phyloP scores from a whole-genome alignment of 345 rosid species.

The Turnera subulata region DNA sequence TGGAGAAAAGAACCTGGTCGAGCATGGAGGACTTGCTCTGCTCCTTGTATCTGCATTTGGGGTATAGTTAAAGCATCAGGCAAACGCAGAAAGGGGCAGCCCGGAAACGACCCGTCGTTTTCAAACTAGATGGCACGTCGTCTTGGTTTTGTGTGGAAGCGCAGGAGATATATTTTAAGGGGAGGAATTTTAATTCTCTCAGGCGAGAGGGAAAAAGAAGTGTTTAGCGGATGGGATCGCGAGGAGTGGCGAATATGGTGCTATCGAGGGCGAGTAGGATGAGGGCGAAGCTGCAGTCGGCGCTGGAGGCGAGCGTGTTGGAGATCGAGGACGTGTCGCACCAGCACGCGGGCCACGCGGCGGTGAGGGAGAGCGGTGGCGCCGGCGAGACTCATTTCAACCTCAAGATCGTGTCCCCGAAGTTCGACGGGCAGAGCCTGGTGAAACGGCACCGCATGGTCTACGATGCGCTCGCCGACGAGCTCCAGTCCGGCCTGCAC shows the following conservation, averaged over 20 bases:
- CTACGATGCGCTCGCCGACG: constrained; percentile 47
- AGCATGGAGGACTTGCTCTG: too few relatives aligned
- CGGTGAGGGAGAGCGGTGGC: constrained; percentile 23
- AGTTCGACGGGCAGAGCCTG: constrained; percentile 42
- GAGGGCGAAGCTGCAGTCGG: constrained; percentile 34
- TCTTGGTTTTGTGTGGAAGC: too few relatives aligned
- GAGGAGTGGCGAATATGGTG: constrained; percentile 27
- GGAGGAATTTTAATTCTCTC: too few relatives aligned
- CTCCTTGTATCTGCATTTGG: too few relatives aligned
- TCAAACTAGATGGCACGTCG: too few relatives aligned
- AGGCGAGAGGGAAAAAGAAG: too few relatives aligned
- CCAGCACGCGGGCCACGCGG: constrained; percentile 73
- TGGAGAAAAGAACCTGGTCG: too few relatives aligned
- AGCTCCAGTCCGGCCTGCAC: constrained; percentile 48
- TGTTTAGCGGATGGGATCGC: constrained; percentile 23
- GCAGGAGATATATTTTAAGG: too few relatives aligned
- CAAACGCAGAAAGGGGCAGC: too few relatives aligned
- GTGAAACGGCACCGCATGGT: constrained; percentile 57
- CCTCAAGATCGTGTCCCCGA: constrained; percentile 44
- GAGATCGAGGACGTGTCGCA: constrained; percentile 68
- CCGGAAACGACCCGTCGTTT: too few relatives aligned
- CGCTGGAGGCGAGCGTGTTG: constrained; percentile 33
- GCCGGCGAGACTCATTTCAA: constrained; percentile 56
- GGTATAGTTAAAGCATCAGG: too few relatives aligned
- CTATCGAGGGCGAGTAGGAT: constrained; percentile 41